Evolutionary conservation across 2,329 filamentous ascomycete species (phyloP), one percentile per base, ranked within the genome.

Genomic region (Paraphoma chrysanthemicola): DNA sequence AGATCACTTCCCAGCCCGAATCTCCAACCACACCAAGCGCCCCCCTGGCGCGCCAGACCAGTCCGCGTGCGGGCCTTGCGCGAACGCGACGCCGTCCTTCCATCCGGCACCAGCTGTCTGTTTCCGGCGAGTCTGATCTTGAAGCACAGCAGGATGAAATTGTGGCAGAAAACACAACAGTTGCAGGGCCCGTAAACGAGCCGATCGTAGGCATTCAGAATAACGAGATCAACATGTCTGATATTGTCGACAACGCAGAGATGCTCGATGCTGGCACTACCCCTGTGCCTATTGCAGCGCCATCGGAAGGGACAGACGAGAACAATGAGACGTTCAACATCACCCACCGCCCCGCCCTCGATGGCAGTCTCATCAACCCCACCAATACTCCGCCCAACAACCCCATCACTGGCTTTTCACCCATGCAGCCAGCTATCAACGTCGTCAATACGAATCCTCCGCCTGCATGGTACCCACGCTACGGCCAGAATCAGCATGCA

Each of bases 101-200:
- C 0, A 95, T 97, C 66, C 88, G 92, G 56, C 94, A 97, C 70
- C 93, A 97, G 71, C 87, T 90, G 60, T 97, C 94, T 16, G 85
- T 85, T 48, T 95, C 91, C n/a, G 91, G 88, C 6, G 94, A 97
- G 64, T 87, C 89, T 7, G 93, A 98, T 48, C 55, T 76, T 70
- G 94, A 97, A 74, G 85, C 90, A 60, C 92, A 92, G 69, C 88
- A 88, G 10, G 94, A 98, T 61, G 93, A 94, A 68, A 86, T 90
- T 70, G 86, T 87, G 16, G 91, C 89, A n/a, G 91, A 93, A 65
- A 90, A 89, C 65, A 89, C 90, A 18, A 86, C 88, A 16, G 89
- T 91, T 74, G 86, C 88, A 33, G 91, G 92, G 52, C 91, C 93
- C 49, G 69, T 68, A 38, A 79, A 82, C 28, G 86, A 94, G 56